Evolutionary conservation across 176 grass and related monocot genomes (phyloP).

Genomic region (Oryza punctata): DNA sequence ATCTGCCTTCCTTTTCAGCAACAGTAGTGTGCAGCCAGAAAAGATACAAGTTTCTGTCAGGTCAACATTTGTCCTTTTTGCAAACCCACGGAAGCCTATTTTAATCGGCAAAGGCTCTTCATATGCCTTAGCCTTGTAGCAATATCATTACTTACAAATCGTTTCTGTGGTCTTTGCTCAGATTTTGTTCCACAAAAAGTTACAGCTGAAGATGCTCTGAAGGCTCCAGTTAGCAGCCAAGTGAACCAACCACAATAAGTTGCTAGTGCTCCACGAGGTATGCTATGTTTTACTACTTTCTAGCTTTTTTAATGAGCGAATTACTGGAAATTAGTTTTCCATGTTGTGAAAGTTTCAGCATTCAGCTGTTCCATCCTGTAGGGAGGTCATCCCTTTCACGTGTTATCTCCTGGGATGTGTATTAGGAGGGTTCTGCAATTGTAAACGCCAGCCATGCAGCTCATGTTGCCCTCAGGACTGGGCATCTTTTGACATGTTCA

Average conservation of each 20-base stretch:
- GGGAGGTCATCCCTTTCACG: neutral
- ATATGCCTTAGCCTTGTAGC: neutral
- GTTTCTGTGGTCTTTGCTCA: neutral
- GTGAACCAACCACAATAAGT: conserved; percentile 1
- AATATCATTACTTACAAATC: neutral
- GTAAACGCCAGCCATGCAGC: neutral
- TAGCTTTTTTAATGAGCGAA: neutral
- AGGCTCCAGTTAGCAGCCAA: conserved; percentile 17
- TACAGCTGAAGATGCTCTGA: conserved; percentile 59
- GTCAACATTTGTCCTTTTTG: conserved; percentile 34
- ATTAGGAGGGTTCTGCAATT: neutral
- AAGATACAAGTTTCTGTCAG: conserved; percentile 83
- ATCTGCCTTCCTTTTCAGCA: conserved; percentile 52
- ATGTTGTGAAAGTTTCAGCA: neutral
- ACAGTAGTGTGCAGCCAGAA: conserved; percentile 52
- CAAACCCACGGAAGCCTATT: neutral
- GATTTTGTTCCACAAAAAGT: conserved; percentile 84
- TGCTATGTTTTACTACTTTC: neutral
- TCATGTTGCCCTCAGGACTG: neutral
- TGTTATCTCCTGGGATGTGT: neutral
- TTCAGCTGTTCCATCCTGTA: neutral
- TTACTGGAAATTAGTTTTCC: neutral
- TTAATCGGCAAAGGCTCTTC: neutral
- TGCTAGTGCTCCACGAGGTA: neutral
- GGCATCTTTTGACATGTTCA: neutral